Conservation (phyloP, 2,329 filamentous ascomycete genomes). For the Mariannaea sp. region DNA sequence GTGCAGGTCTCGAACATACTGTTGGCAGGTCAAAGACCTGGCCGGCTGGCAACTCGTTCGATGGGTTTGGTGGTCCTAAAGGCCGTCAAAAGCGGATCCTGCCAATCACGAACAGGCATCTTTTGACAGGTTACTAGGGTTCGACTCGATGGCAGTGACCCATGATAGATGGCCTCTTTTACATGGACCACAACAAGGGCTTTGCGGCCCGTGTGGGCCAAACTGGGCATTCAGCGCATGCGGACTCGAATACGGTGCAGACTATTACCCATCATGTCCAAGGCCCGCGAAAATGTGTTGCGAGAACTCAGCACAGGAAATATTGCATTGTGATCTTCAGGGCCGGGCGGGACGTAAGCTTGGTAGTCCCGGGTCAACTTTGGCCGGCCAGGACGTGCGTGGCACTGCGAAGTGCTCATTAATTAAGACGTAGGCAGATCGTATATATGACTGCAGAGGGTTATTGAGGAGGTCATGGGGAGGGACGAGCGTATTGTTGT, state of each 20-base stretch:
- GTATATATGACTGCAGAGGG: neutral
- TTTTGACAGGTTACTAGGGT: neutral
- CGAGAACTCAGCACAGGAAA: neutral
- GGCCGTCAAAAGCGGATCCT: neutral
- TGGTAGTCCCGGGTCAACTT: neutral
- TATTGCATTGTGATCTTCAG: neutral
- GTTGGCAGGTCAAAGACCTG: neutral
- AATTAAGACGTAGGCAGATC: neutral
- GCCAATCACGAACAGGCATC: conserved; percentile 9
- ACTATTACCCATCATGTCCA: neutral
- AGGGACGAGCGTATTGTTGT: neutral
- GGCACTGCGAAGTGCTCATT: neutral
- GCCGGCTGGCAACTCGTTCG: neutral
- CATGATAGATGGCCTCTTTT: neutral
- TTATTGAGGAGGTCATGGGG: neutral
- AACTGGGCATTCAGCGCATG: neutral
- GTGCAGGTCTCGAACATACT: neutral
- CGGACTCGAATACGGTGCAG: neutral
- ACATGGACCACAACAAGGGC: neutral
- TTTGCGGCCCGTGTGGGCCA: neutral
- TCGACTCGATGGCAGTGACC: neutral
- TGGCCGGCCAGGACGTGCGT: neutral
- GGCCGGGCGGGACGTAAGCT: neutral
- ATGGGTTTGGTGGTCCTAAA: neutral
- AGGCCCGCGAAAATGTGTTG: neutral